These are phyloP conservation scores for Magnolia kwangsiensis DNA, from an alignment of 164 flowering plant genomes.

Conservation along the genomic window DNA sequence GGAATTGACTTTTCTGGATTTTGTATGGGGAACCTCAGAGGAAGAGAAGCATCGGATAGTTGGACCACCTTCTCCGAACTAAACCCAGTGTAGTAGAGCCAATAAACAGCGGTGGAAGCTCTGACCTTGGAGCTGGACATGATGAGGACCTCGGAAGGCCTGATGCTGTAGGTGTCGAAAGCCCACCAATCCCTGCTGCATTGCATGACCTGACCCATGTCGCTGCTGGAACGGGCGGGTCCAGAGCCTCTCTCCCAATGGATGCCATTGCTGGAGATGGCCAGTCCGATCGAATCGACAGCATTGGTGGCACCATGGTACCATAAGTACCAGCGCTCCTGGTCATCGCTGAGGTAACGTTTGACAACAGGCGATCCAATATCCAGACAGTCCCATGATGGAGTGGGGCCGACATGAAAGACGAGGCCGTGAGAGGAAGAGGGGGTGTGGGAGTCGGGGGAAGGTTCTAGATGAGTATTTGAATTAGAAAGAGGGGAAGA, in stretches of 20 bases:
- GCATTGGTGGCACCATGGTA: conserved; percentile 45
- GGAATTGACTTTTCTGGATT: background rate
- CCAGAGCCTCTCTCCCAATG: conserved; percentile 69
- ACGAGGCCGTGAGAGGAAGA: conserved; percentile 55
- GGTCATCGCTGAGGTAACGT: conserved; percentile 74
- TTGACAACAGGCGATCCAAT: conserved; percentile 81
- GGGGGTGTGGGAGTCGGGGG: conserved; percentile 13
- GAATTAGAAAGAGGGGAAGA: too few relatives aligned
- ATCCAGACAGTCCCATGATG: conserved; percentile 64
- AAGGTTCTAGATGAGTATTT: background rate
- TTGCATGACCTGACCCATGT: conserved; percentile 50
- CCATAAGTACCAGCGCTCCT: conserved; percentile 97
- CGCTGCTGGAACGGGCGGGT: conserved; percentile 34
- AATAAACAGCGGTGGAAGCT: conserved; percentile 64
- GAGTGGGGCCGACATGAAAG: conserved; percentile 48
- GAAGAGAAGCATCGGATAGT: too few relatives aligned
- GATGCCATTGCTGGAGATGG: conserved; percentile 77
- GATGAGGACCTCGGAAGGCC: conserved; percentile 67
- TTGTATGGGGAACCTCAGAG: too few relatives aligned
- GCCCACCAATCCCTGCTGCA: conserved; percentile 87
- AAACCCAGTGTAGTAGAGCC: conserved; percentile 84
- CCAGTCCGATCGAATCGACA: conserved; percentile 61
- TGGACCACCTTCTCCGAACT: conserved; percentile 29
- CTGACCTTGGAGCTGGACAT: conserved; percentile 71
- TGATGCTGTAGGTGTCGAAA: conserved; percentile 59